Evolutionary conservation across 2,329 filamentous ascomycete species (phyloP).

Genomic region (Penicillium sp.): DNA sequence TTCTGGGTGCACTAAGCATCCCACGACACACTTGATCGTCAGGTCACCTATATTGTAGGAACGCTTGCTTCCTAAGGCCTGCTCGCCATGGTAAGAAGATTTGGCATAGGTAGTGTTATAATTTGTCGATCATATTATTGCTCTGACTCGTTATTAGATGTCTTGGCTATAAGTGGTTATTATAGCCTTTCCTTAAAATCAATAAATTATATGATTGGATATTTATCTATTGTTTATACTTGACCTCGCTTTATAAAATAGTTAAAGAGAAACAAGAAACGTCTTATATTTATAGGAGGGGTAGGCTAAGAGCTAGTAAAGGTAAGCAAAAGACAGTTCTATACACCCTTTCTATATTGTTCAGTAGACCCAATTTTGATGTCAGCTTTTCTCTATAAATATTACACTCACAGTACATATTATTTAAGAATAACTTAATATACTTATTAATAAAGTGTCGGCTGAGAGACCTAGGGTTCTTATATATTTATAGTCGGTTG

Average conservation of each 20-base stretch:
- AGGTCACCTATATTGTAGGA: not conserved
- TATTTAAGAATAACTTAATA: slow-evolving; percentile 18
- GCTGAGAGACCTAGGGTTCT: slow-evolving; percentile 22
- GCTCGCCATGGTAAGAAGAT: too few species aligned
- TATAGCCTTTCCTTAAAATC: too few species aligned
- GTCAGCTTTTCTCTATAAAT: slow-evolving; percentile 17
- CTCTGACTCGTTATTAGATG: too few species aligned
- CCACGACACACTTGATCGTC: not conserved
- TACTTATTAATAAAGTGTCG: slow-evolving; percentile 22
- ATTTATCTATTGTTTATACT: too few species aligned
- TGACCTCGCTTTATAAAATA: too few species aligned
- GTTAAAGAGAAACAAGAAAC: too few species aligned
- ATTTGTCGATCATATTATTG: too few species aligned
- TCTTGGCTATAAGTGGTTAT: too few species aligned
- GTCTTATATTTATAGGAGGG: slow-evolving; percentile 4
- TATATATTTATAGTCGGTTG: slow-evolving; percentile 13
- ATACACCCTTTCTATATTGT: slow-evolving; percentile 20
- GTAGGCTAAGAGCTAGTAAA: slow-evolving; percentile 13
- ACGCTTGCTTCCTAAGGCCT: not conserved
- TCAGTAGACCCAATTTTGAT: slow-evolving; percentile 17
- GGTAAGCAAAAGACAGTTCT: slow-evolving; percentile 13
- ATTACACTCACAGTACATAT: slow-evolving; percentile 19
- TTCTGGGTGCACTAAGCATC: too few species aligned
- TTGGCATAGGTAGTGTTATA: too few species aligned
- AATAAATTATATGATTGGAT: too few species aligned